These are phyloP conservation scores for Cytospora piceae DNA, from an alignment of 2,329 filamentous ascomycete species.

Conservation along the genomic window DNA sequence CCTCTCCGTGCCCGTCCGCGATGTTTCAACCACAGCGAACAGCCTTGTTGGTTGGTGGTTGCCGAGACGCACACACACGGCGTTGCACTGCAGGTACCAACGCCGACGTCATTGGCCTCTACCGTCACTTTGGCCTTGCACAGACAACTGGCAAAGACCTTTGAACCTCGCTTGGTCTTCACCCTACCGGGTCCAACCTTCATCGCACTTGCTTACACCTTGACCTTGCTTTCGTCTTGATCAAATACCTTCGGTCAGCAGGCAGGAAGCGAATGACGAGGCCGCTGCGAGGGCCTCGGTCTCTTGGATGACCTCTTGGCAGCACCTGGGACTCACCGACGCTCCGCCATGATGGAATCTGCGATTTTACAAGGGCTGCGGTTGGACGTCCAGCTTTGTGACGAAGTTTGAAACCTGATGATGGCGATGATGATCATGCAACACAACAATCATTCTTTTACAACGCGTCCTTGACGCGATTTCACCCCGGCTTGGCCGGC, in stretches of 20 bases:
- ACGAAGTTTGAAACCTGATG: background rate
- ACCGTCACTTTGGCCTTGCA: conserved; percentile 18
- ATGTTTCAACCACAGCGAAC: conserved; percentile 15
- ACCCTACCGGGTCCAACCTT: conserved; percentile 10
- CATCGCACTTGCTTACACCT: conserved; percentile 12
- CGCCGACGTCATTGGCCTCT: conserved; percentile 14
- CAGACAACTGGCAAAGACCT: background rate
- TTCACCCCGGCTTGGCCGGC: conserved; percentile 9
- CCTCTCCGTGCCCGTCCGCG: conserved; percentile 4
- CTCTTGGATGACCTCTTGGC: conserved; percentile 13
- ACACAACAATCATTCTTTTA: conserved; percentile 14
- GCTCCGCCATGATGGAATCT: background rate
- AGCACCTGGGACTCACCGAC: conserved; percentile 12
- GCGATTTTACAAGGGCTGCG: conserved; percentile 1
- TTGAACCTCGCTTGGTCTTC: conserved; percentile 7
- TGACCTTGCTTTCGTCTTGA: conserved; percentile 4
- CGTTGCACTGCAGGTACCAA: conserved; percentile 29
- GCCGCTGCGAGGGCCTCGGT: conserved; percentile 11
- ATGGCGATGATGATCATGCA: conserved; percentile 10
- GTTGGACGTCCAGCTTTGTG: background rate
- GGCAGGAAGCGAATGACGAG: conserved; percentile 5
- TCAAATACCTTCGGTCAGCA: background rate
- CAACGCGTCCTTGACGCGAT: conserved; percentile 1
- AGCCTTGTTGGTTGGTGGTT: conserved; percentile 16
- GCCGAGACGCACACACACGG: conserved; percentile 18